Evolutionary conservation across 306 rosid species (phyloP).

Genomic region (Aeschynomene evenia): DNA sequence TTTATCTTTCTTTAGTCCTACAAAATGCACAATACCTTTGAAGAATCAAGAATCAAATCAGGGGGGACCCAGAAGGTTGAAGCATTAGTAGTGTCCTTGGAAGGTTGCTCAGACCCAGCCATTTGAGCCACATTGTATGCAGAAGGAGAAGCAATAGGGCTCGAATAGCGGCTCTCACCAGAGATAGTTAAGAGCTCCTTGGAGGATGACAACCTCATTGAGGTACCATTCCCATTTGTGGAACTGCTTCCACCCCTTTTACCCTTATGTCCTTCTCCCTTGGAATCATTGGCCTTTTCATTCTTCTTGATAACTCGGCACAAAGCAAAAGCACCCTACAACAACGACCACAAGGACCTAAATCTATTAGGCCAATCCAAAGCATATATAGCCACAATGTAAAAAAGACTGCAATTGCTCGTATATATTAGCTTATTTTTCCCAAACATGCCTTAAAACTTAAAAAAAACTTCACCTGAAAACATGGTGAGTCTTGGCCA

Average conservation of each 20-base stretch:
- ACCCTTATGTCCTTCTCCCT: slow-evolving; percentile 47
- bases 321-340: slow-evolving; percentile 77
- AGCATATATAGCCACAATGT: background rate
- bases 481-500: slow-evolving; percentile 47
- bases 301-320: slow-evolving; percentile 81
- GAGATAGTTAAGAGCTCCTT: slow-evolving; percentile 42
- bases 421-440: too few relatives aligned
- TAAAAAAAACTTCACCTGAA: slow-evolving; percentile 51
- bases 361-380: background rate
- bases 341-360: background rate
- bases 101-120: slow-evolving; percentile 45
- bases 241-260: slow-evolving; percentile 43
- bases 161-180: slow-evolving; percentile 53
- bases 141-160: slow-evolving; percentile 54
- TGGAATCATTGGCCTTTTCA: slow-evolving; percentile 50
- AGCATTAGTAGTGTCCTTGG: slow-evolving; percentile 45
- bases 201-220: slow-evolving; percentile 15
- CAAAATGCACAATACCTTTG: slow-evolving; percentile 54
- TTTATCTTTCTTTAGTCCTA: background rate
- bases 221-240: slow-evolving; percentile 35
- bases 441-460: too few relatives aligned
- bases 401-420: too few relatives aligned
- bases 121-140: slow-evolving; percentile 39
- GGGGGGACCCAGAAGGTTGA: slow-evolving; percentile 69
- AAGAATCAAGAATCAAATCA: slow-evolving; percentile 80